These are phyloP conservation scores for Biscogniauxia marginata DNA, from an alignment of 2,329 filamentous ascomycete genomes.

Conservation along the genomic window DNA sequence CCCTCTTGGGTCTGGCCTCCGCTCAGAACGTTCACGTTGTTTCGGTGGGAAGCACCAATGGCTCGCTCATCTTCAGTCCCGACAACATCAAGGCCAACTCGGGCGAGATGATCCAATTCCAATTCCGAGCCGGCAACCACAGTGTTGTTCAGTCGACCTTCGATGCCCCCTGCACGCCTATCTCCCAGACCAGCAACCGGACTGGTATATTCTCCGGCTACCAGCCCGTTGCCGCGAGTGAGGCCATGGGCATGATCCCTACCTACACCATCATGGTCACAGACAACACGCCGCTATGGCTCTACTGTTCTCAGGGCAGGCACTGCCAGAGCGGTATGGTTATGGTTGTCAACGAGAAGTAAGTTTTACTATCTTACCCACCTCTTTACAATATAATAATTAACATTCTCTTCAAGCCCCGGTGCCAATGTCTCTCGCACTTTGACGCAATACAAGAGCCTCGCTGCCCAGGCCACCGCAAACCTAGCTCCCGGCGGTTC, in stretches of 20 bases:
- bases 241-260: slow-evolving; percentile 51
- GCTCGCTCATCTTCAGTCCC: slow-evolving; percentile 62
- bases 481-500: slow-evolving; percentile 30
- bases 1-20: slow-evolving; percentile 45
- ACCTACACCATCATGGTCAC: slow-evolving; percentile 72
- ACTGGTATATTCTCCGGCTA: slow-evolving; percentile 66
- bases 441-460: slow-evolving; percentile 47
- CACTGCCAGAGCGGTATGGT: slow-evolving; percentile 77
- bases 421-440: slow-evolving; percentile 51
- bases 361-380: slow-evolving; percentile 32
- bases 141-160: slow-evolving; percentile 78
- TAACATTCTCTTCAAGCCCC: slow-evolving; percentile 35
- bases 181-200: slow-evolving; percentile 49
- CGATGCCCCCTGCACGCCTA: slow-evolving; percentile 66
- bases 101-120: slow-evolving; percentile 66
- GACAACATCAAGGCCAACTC: slow-evolving; percentile 61
- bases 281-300: slow-evolving; percentile 70
- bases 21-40: slow-evolving; percentile 57
- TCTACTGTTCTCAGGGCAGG: slow-evolving; percentile 71
- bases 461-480: slow-evolving; percentile 35
- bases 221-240: slow-evolving; percentile 58
- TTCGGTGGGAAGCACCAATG: slow-evolving; percentile 58
- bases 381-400: slow-evolving; percentile 3
- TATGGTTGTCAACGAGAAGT: slow-evolving; percentile 75
- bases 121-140: slow-evolving; percentile 69